These are phyloP conservation scores for Crithidia expoeki DNA, from an alignment of 208 protist species.

Conservation along the genomic window DNA sequence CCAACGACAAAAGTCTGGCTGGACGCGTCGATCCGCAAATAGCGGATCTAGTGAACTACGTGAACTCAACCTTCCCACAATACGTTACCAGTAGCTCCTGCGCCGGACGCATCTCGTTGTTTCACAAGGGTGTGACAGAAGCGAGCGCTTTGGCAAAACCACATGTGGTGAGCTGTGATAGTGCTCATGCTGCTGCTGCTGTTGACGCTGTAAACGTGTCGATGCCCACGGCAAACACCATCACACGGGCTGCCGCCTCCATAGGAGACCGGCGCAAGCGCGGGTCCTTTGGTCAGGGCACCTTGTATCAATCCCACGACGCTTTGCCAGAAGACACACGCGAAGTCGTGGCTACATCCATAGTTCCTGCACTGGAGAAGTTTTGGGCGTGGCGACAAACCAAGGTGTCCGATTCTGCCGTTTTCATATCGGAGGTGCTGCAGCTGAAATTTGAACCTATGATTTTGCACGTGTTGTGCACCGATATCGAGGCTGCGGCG, in stretches of 20 bases:
- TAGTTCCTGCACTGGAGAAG: constrained; percentile 44
- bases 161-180: background rate
- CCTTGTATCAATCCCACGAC: constrained; percentile 80
- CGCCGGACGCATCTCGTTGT: constrained; percentile 71
- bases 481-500: constrained; percentile 54
- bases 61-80: constrained; percentile 60
- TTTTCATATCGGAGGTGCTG: constrained; percentile 60
- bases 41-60: constrained; percentile 42
- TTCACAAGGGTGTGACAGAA: constrained; percentile 61
- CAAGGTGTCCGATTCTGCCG: constrained; percentile 18
- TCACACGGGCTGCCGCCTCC: background rate
- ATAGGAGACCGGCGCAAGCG: constrained; percentile 52
- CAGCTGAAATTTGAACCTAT: constrained; percentile 89
- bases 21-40: constrained; percentile 73
- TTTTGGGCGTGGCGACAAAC: constrained; percentile 54
- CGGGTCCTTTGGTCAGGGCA: constrained; percentile 61
- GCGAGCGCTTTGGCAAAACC: background rate
- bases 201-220: background rate
- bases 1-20: constrained; percentile 82
- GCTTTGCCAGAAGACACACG: constrained; percentile 36
- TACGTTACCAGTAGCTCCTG: constrained; percentile 88
- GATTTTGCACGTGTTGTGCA: constrained; percentile 81
- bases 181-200: background rate
- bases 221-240: background rate
- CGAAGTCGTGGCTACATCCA: constrained; percentile 10